A percentile compares a stretch with the other conserved stretches of the same genome.
These are phyloP conservation scores for Xylariaceae sp. DNA, from an alignment of 2,329 filamentous ascomycete species.

Conservation along the genomic window DNA sequence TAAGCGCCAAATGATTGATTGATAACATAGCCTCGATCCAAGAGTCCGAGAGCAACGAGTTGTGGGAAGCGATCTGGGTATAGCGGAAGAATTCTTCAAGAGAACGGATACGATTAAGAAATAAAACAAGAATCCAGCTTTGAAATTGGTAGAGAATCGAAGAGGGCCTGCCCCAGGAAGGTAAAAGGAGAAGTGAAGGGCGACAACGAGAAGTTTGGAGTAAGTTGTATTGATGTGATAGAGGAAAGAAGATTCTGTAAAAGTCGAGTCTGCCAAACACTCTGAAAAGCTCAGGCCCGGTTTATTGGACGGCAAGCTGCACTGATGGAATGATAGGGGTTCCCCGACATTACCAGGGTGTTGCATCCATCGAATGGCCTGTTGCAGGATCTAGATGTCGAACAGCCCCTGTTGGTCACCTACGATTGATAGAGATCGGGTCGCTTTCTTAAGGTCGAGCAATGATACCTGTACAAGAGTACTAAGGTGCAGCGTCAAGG, in stretches of 20 bases:
- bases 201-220: slow-evolving; percentile 25
- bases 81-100: not conserved
- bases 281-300: slow-evolving; percentile 3
- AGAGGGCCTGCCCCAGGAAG: slow-evolving; percentile 40
- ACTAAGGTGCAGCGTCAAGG: slow-evolving; percentile 3
- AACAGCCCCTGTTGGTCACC: slow-evolving; percentile 15
- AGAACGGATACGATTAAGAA: not conserved
- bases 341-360: slow-evolving; percentile 10
- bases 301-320: slow-evolving; percentile 24
- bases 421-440: not conserved
- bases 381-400: slow-evolving; percentile 13
- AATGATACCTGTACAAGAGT: no score
- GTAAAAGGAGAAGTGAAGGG: slow-evolving; percentile 27
- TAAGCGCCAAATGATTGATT: slow-evolving; percentile 26
- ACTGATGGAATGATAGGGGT: slow-evolving; percentile 7
- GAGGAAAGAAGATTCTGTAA: slow-evolving; percentile 32
- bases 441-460: not conserved
- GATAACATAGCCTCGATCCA: slow-evolving; percentile 35
- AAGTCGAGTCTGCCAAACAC: not conserved
- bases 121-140: slow-evolving; percentile 29
- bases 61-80: slow-evolving; percentile 9
- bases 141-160: slow-evolving; percentile 35
- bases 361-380: slow-evolving; percentile 18
- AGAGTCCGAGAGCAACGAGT: not conserved
- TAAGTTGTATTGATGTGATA: slow-evolving; percentile 29